These are phyloP conservation scores for Nepenthes alata DNA, from an alignment of 179 eudicot species.

Conservation along the genomic window DNA sequence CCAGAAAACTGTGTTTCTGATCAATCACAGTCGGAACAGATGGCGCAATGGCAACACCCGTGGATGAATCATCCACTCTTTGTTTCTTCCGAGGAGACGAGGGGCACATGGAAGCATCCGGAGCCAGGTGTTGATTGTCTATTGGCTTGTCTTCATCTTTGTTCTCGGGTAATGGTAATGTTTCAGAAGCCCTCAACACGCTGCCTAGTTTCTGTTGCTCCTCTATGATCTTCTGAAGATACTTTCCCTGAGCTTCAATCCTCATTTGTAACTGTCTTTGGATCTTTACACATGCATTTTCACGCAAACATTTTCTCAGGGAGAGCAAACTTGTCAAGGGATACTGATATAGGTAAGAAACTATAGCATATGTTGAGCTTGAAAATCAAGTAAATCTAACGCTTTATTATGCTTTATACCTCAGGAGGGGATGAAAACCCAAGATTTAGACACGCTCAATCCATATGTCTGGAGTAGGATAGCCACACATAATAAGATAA, in stretches of 20 bases:
- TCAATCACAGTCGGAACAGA: constrained; percentile 7
- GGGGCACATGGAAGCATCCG: constrained; percentile 15
- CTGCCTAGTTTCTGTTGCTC: constrained; percentile 46
- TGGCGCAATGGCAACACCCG: constrained; percentile 1
- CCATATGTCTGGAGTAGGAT: too few species aligned
- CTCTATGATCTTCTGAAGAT: constrained; percentile 50
- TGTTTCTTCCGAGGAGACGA: constrained; percentile 39
- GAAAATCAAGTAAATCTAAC: too few species aligned
- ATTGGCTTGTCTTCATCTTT: constrained; percentile 10
- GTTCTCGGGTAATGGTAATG: constrained; percentile 11
- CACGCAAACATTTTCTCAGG: neutral
- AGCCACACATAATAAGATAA: too few species aligned
- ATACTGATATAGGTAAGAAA: too few species aligned
- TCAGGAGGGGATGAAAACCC: too few species aligned
- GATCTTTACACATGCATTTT: constrained; percentile 18
- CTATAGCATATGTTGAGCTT: too few species aligned
- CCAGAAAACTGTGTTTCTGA: constrained; percentile 14
- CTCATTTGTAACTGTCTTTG: constrained; percentile 55
- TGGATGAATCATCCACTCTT: constrained; percentile 22
- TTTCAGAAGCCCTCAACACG: constrained; percentile 28
- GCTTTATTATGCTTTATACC: too few species aligned
- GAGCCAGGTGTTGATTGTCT: constrained; percentile 13
- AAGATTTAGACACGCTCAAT: too few species aligned
- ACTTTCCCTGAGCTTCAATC: constrained; percentile 55
- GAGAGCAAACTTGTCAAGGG: too few species aligned